Conservation (phyloP, 352 stramenopile genomes). For the Globisporangium abappressorium region DNA sequence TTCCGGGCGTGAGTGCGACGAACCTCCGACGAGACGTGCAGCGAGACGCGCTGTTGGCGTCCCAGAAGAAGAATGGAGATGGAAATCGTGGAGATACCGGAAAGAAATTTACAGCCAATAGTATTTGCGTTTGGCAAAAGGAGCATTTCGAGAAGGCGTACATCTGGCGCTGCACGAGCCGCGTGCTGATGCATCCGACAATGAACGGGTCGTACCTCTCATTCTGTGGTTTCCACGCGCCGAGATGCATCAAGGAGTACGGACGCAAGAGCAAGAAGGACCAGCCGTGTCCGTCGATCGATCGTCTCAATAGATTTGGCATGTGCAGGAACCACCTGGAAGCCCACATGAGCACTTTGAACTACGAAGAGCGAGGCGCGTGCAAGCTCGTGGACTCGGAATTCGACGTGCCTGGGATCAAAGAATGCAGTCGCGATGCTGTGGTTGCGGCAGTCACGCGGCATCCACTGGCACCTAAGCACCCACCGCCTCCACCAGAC, state of each 20-base stretch:
- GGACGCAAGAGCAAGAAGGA: constrained; percentile 30
- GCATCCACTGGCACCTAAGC: constrained; percentile 55
- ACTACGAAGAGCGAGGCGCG: constrained; percentile 41
- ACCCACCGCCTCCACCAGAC: constrained; percentile 20
- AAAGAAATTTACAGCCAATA: constrained; percentile 22
- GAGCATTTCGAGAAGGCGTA: constrained; percentile 49
- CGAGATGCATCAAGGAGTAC: constrained; percentile 63
- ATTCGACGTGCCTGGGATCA: constrained; percentile 60
- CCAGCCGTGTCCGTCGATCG: constrained; percentile 36
- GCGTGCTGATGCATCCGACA: constrained; percentile 58
- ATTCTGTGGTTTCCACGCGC: constrained; percentile 63
- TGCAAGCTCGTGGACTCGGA: constrained; percentile 51
- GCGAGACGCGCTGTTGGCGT: constrained; percentile 15
- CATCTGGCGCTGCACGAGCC: constrained; percentile 59
- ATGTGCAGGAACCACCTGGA: constrained; percentile 74
- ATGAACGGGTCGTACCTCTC: constrained; percentile 48
- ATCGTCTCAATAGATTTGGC: constrained; percentile 55
- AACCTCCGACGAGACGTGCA: constrained; percentile 26
- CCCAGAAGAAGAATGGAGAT: constrained; percentile 13
- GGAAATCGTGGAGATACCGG: constrained; percentile 8
- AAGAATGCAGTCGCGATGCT: constrained; percentile 47
- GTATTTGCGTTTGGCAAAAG: constrained; percentile 53
- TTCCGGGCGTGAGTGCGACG: constrained; percentile 38
- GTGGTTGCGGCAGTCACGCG: constrained; percentile 17
- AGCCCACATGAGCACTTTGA: constrained; percentile 50